Evolutionary conservation across 192 early-diverging fungal species (phyloP).

Genomic region (Ramicandelaber brevisporus): DNA sequence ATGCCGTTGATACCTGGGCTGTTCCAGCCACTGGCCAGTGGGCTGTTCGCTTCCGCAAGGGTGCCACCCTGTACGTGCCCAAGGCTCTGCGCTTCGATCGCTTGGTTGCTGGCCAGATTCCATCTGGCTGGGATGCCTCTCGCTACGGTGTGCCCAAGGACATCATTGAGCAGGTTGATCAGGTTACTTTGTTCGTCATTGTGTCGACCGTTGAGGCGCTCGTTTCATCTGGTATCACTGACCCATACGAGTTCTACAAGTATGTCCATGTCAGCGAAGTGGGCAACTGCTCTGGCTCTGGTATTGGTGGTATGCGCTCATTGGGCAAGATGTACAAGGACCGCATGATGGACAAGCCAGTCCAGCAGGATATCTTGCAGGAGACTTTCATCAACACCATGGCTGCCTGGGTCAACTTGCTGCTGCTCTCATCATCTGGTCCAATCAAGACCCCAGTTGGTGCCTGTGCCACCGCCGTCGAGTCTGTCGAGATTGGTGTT

Average conservation of each 20-base stretch:
- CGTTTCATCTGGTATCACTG: constrained; percentile 71
- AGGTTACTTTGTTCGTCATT: constrained; percentile 66
- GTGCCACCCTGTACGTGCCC: constrained; percentile 66
- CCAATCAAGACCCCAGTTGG: constrained; percentile 80
- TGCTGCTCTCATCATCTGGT: constrained; percentile 74
- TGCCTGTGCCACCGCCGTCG: constrained; percentile 77
- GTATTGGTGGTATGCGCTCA: constrained; percentile 65
- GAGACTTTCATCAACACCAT: constrained; percentile 91
- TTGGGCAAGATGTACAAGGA: constrained; percentile 55
- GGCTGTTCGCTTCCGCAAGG: constrained; percentile 62
- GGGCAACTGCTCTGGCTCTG: constrained; percentile 72
- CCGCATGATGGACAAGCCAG: constrained; percentile 51
- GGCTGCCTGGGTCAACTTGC: constrained; percentile 92
- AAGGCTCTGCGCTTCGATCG: constrained; percentile 84
- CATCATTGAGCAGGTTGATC: constrained; percentile 76
- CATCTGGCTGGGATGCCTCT: constrained; percentile 80
- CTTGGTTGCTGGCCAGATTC: constrained; percentile 70
- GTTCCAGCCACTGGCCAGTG: too few species aligned
- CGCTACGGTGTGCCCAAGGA: constrained; percentile 83
- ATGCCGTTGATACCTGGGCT: constrained; percentile 46
- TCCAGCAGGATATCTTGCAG: constrained; percentile 81
- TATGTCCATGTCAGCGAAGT: constrained; percentile 88
- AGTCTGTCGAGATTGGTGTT: constrained; percentile 74
- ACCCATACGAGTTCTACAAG: constrained; percentile 92
- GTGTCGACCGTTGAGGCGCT: constrained; percentile 83